phyloP scores from a whole-genome alignment of 805 yeast genomes.

The Nakazawaea ernobii region DNA sequence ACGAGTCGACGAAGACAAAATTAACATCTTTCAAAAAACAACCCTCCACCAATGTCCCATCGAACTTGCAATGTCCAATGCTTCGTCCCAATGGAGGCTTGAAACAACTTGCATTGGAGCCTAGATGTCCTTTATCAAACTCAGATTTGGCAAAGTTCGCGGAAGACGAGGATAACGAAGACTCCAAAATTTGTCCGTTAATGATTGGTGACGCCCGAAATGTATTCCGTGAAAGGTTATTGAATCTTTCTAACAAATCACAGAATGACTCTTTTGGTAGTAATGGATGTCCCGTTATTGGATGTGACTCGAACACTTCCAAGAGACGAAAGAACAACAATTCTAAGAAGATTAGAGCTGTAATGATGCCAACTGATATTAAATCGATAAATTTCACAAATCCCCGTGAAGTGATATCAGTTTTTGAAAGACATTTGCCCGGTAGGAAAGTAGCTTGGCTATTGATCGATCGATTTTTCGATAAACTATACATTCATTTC shows the following conservation, averaged over 20 bases:
- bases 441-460: conserved; percentile 48
- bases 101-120: conserved; percentile 6
- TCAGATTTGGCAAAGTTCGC: conserved; percentile 9
- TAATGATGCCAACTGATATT: conserved; percentile 25
- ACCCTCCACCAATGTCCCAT: neutral
- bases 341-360: conserved; percentile 12
- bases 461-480: conserved; percentile 54
- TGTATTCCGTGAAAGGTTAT: conserved; percentile 25
- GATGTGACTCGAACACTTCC: conserved; percentile 12
- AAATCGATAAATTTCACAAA: conserved; percentile 33
- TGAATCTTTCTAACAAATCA: neutral
- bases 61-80: conserved; percentile 10
- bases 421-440: conserved; percentile 46
- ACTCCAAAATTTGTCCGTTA: conserved; percentile 37
- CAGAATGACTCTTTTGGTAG: neutral
- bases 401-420: conserved; percentile 30
- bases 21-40: conserved; percentile 6
- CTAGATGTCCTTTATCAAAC: conserved; percentile 9
- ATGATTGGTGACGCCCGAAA: conserved; percentile 40
- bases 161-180: conserved; percentile 17
- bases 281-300: conserved; percentile 16
- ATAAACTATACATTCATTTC: conserved; percentile 52
- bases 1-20: neutral
- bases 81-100: conserved; percentile 8
- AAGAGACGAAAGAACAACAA: conserved; percentile 8